Base-by-base conservation (phyloP, 2,329 filamentous ascomycete genomes). In the Pestalotiopsis sp. region DNA sequence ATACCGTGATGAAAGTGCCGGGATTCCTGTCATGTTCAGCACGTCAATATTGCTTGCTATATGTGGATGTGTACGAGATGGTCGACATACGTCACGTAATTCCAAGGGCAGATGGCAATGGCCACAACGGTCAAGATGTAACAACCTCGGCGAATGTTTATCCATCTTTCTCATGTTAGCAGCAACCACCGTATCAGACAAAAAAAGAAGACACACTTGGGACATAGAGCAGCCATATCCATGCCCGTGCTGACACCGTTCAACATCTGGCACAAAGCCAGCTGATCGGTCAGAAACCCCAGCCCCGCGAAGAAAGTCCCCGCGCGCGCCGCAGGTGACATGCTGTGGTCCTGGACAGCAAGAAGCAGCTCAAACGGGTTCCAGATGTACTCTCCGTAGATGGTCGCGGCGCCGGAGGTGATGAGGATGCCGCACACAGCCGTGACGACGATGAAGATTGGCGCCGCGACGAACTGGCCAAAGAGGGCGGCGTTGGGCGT, bases 111-210 rank as follows among this genome's bases (percentile, higher is more conserved):
- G 41, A 81, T 78, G 3, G 79, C 78, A 25, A 83, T 78, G 5
- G 77, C 80, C 25, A 84, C 75, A 7, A 83, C 69, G 1, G 80
- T 78, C 4, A 80, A 80, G 25, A 86, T 74, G 68, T 82, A 83
- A 13, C 79, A 80, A 4, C 84, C 85, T 7, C 84, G 78, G 20
- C 83, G 76, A 64, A 86, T 85, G 70, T 84, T 85, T 74, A 86
- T 81, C 71, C 80, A 86, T 56, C 77, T 78, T 52, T 17, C 20
- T 9, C 5, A 52, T 3, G 0, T 52, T n/a, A 52, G 45, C n/a
- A n/a, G n/a, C n/a, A n/a, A n/a, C n/a, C n/a, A n/a, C n/a, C n/a
- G n/a, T n/a, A n/a, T n/a, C n/a, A n/a, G n/a, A n/a, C n/a, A n/a
- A n/a, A n/a, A n/a, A n/a, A 17, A 7, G n/a, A n/a, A 14, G 25